These are phyloP conservation scores for Gigaspora rosea DNA, from an alignment of 192 early-diverging fungal genomes.

Conservation along the genomic window DNA sequence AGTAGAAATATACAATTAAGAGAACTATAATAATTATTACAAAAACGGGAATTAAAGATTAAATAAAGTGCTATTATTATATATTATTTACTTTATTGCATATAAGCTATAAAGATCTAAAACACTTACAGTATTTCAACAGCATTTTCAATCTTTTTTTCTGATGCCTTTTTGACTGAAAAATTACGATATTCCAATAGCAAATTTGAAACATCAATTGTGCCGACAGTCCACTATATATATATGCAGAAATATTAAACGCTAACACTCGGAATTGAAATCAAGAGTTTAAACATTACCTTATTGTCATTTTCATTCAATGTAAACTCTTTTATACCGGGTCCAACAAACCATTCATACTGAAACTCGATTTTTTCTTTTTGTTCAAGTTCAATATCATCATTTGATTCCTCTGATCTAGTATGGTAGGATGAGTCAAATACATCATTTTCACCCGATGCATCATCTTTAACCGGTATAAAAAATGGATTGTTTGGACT, in stretches of 20 bases:
- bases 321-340: not conserved
- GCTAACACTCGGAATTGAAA: not conserved
- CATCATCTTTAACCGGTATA: not conserved
- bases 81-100: too few relatives aligned
- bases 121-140: conserved; percentile 28
- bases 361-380: conserved; percentile 1
- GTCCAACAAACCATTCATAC: not conserved
- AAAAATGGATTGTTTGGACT: not conserved
- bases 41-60: not conserved
- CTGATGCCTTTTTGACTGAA: not conserved
- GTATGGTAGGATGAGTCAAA: not conserved
- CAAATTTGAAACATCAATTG: not conserved
- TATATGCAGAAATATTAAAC: too few relatives aligned
- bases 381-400: not conserved
- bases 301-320: conserved; percentile 2
- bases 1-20: conserved; percentile 30
- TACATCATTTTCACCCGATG: not conserved
- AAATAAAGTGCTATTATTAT: too few relatives aligned
- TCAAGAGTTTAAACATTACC: conserved; percentile 18
- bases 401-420: too few relatives aligned
- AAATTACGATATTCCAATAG: not conserved
- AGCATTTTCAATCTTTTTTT: not conserved
- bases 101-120: not conserved
- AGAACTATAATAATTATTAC: conserved; percentile 29
- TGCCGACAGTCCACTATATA: not conserved